Evolutionary conservation across 352 stramenopile genomes (phyloP).

Genomic region (Globisporangium okanoganense): DNA sequence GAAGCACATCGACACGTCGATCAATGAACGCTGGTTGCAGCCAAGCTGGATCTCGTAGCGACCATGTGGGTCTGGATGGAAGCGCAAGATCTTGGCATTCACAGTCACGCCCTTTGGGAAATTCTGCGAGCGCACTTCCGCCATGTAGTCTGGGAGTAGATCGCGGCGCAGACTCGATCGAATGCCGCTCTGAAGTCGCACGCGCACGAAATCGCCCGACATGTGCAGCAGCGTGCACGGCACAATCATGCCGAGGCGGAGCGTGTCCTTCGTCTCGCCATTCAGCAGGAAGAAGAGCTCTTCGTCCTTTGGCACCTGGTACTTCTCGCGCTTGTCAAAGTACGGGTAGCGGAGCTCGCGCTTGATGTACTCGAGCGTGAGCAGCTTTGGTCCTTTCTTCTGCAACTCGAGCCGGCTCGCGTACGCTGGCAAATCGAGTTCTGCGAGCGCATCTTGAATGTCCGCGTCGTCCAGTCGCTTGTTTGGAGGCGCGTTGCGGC

Average conservation of each 20-base stretch:
- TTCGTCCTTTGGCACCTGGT: constrained; percentile 78
- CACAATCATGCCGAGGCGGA: constrained; percentile 84
- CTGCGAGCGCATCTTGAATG: constrained; percentile 84
- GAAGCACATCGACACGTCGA: constrained; percentile 74
- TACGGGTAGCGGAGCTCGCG: constrained; percentile 87
- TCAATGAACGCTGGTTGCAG: constrained; percentile 69
- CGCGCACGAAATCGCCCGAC: constrained; percentile 78
- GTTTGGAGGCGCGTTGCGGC: constrained; percentile 47
- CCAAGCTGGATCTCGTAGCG: constrained; percentile 75
- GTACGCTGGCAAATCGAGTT: constrained; percentile 86
- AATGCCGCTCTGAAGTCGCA: constrained; percentile 83
- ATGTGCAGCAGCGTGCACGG: constrained; percentile 83
- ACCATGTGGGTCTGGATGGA: constrained; percentile 70
- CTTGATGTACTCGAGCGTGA: constrained; percentile 89
- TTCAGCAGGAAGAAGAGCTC: constrained; percentile 87
- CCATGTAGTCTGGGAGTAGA: constrained; percentile 75
- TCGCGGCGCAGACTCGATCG: constrained; percentile 75
- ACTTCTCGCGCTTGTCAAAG: constrained; percentile 85
- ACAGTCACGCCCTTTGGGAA: constrained; percentile 87
- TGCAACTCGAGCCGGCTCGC: constrained; percentile 82
- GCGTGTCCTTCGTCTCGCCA: constrained; percentile 75
- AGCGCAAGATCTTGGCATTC: constrained; percentile 76
- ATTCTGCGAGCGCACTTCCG: constrained; percentile 43
- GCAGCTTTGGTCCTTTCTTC: constrained; percentile 85
- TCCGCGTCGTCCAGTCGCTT: constrained; percentile 65